These are phyloP conservation scores for Malus fusca DNA, from an alignment of 306 rosid species.

Conservation along the genomic window DNA sequence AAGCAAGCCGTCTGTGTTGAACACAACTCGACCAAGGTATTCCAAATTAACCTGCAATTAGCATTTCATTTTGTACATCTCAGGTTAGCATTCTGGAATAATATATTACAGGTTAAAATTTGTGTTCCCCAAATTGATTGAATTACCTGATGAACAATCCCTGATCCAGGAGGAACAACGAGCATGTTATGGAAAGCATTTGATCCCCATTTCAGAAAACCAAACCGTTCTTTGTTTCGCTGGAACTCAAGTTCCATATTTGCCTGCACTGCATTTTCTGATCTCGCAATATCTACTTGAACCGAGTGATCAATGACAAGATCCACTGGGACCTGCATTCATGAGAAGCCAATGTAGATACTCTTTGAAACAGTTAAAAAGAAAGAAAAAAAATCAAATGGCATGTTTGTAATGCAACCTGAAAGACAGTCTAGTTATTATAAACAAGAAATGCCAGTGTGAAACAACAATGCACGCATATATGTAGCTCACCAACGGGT, in stretches of 20 bases:
- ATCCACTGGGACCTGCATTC: slow-evolving; percentile 82
- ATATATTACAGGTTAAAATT: not conserved
- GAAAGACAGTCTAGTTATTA: not conserved
- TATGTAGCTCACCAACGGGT: slow-evolving; percentile 69
- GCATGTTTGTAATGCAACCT: not conserved
- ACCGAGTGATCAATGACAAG: slow-evolving; percentile 99
- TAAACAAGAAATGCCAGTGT: not conserved
- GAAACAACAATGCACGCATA: slow-evolving; percentile 2
- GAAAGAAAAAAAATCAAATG: not conserved
- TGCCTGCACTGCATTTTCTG: slow-evolving; percentile 87
- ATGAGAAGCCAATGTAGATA: not conserved
- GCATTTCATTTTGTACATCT: slow-evolving; percentile 14
- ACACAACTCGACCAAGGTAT: slow-evolving; percentile 90
- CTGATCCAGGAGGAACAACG: slow-evolving; percentile 95
- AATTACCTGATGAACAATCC: slow-evolving; percentile 93
- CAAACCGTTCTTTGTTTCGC: slow-evolving; percentile 80
- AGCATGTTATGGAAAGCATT: slow-evolving; percentile 87
- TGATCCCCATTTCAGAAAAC: slow-evolving; percentile 97
- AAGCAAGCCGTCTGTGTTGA: slow-evolving; percentile 73
- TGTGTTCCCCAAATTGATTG: not conserved
- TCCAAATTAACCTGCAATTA: slow-evolving; percentile 77
- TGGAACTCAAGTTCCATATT: slow-evolving; percentile 86
- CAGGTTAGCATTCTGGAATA: slow-evolving; percentile 4
- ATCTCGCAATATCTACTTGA: slow-evolving; percentile 92
- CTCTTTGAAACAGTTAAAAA: not conserved